Conservation (phyloP, 2,329 filamentous ascomycete genomes). For the Aspergillus phoenicis region DNA sequence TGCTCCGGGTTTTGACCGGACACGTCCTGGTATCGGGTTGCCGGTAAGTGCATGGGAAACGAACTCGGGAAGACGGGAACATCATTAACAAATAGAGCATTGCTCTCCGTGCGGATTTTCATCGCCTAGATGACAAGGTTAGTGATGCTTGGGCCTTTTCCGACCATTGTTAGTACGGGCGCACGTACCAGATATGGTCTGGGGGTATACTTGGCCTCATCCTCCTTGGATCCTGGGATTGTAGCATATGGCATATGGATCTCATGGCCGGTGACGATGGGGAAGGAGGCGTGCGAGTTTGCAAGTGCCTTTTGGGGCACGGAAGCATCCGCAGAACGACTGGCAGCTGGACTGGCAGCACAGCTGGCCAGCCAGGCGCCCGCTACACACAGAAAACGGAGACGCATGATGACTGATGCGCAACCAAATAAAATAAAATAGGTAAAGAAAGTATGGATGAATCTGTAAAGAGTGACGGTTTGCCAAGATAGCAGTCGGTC, state of each 20-base stretch:
- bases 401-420: not conserved
- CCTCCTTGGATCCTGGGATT: not conserved
- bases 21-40: not conserved
- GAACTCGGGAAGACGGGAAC: not conserved
- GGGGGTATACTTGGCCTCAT: not conserved
- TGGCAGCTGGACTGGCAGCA: not conserved
- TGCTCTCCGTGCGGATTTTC: constrained; percentile 2
- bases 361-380: constrained; percentile 3
- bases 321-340: not conserved
- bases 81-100: constrained; percentile 4
- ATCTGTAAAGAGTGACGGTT: not conserved
- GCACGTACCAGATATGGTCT: not conserved
- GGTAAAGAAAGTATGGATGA: not conserved
- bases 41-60: constrained; percentile 1
- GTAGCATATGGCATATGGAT: not conserved
- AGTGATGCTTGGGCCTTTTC: not conserved
- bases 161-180: not conserved
- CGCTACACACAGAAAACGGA: not conserved
- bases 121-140: not conserved
- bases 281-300: not conserved
- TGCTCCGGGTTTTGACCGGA: not conserved
- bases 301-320: not conserved
- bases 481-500: too few relatives aligned
- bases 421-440: too few relatives aligned
- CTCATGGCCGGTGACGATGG: constrained; percentile 7